Base-by-base conservation (phyloP, 768 basidiomycete genomes). In the Leccinum variicolor region DNA sequence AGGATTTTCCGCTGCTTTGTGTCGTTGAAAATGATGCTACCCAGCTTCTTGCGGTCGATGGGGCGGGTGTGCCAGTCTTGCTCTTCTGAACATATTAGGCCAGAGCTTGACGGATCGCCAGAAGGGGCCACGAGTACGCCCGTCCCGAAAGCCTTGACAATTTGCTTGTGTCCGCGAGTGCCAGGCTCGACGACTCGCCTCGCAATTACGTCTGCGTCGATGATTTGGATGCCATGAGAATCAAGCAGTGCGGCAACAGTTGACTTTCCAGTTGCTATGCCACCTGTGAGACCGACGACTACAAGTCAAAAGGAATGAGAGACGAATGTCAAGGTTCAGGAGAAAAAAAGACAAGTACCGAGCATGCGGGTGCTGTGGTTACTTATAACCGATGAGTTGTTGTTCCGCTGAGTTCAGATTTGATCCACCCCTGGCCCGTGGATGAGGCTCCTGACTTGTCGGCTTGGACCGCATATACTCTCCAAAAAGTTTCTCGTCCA, bases 231-330 rank as follows among this genome's bases (percentile, higher is more conserved):
- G 29, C 72, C 65, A 63, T 85, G 85, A 0, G 79, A 75, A 52
- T 81, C 80, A 34, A 98, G 78, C 43, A 94, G 77, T 7, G 75
- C 73, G 0, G 94, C 92, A 11, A 94, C 97, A 13, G 94, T 90
- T 0, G 95, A 97, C 76, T 99, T 99, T 53, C 96, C 94, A 7
- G 94, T 94, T 21, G 94, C 92, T 57, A 99, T 98, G 2, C 95
- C 93, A 8, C 97, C 97, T 28, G 96, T 98, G 21, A 99, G 83
- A 41, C 97, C 96, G 60, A 97, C 83, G 57, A 98, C 95, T 96
- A 7, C 2, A 13, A 4, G 11, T 45, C 23, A 53, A 25, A 55
- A 47, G 33, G 48, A 21, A 39, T 64, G 11, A 48, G 54, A 36
- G 26, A 13, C 6, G 21, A 7, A 10, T 15, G 39, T 25, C 1